A percentile compares a stretch with the other conserved stretches of the same genome.
These are phyloP conservation scores for Amylocarpus encephaloides DNA, from an alignment of 2,329 filamentous ascomycete species.

Conservation along the genomic window DNA sequence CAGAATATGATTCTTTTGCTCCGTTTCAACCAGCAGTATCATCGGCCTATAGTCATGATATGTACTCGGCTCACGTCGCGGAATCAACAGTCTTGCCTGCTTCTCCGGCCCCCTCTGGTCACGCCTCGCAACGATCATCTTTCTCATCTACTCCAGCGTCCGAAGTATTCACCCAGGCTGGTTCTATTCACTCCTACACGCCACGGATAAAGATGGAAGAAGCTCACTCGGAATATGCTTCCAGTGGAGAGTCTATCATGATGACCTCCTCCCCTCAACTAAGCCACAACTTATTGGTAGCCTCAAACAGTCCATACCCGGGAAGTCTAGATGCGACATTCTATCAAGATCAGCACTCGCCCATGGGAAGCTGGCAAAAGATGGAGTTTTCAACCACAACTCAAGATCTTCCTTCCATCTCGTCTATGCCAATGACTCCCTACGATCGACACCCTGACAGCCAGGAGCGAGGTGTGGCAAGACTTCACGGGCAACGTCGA, in stretches of 20 bases:
- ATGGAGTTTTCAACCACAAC: constrained; percentile 22
- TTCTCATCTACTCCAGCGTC: constrained; percentile 31
- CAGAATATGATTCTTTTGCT: constrained; percentile 47
- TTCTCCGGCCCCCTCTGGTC: constrained; percentile 28
- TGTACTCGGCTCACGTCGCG: constrained; percentile 38
- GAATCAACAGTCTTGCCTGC: constrained; percentile 29
- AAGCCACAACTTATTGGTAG: constrained; percentile 18
- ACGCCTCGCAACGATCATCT: constrained; percentile 30
- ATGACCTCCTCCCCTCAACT: constrained; percentile 24
- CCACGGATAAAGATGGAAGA: constrained; percentile 32
- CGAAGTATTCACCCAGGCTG: constrained; percentile 28
- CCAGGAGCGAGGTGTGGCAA: constrained; percentile 17
- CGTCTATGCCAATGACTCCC: constrained; percentile 22
- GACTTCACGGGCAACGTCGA: constrained; percentile 17
- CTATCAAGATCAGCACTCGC: constrained; percentile 23
- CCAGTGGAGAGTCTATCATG: constrained; percentile 21
- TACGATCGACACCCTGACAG: constrained; percentile 27
- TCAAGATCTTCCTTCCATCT: constrained; percentile 26
- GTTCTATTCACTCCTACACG: constrained; percentile 26
- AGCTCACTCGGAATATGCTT: constrained; percentile 22
- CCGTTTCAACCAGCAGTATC: constrained; percentile 40
- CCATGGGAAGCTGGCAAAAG: constrained; percentile 25
- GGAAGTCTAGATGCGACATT: constrained; percentile 26
- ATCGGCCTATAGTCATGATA: constrained; percentile 40
- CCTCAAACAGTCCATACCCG: constrained; percentile 22